Conservation (phyloP, 768 basidiomycete genomes). For the Russula brevipes region DNA sequence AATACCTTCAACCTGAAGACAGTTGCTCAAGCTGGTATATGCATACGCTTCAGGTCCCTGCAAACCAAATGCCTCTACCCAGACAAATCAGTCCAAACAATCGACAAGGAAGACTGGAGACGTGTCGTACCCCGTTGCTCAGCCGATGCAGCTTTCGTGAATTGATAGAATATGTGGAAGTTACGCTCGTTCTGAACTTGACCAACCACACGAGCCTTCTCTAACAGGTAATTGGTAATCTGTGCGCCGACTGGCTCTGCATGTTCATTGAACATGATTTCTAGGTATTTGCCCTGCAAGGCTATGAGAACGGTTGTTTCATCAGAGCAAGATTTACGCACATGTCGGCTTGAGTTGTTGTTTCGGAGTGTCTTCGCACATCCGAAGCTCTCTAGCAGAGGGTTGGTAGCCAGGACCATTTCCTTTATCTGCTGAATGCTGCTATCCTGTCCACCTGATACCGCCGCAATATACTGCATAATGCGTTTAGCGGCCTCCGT, state of each 20-base stretch:
- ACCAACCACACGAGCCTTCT: conserved; percentile 95
- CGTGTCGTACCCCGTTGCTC: conserved; percentile 72
- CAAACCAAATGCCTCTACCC: conserved; percentile 83
- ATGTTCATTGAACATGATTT: conserved; percentile 95
- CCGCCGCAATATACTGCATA: conserved; percentile 99
- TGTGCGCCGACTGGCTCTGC: conserved; percentile 96
- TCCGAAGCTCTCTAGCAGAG: conserved; percentile 94
- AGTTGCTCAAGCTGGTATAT: conserved; percentile 89
- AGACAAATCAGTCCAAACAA: conserved; percentile 2
- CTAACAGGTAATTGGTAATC: conserved; percentile 96
- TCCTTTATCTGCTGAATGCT: conserved; percentile 98
- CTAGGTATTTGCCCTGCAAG: conserved; percentile 90
- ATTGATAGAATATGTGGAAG: conserved; percentile 99
- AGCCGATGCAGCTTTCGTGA: conserved; percentile 89
- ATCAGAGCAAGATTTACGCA: conserved; percentile 39
- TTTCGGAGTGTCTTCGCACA: conserved; percentile 98
- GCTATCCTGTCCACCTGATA: conserved; percentile 80
- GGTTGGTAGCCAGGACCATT: conserved; percentile 99
- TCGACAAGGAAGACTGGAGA: background rate
- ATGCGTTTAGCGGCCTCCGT: conserved; percentile 99
- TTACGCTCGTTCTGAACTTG: conserved; percentile 95
- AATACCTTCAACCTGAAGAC: conserved; percentile 85
- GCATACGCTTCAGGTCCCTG: conserved; percentile 95
- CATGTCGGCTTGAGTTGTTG: conserved; percentile 98
- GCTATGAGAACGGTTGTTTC: conserved; percentile 25